phyloP scores from a whole-genome alignment of 139 green algal genomes.

The Zygnema cylindricum region DNA sequence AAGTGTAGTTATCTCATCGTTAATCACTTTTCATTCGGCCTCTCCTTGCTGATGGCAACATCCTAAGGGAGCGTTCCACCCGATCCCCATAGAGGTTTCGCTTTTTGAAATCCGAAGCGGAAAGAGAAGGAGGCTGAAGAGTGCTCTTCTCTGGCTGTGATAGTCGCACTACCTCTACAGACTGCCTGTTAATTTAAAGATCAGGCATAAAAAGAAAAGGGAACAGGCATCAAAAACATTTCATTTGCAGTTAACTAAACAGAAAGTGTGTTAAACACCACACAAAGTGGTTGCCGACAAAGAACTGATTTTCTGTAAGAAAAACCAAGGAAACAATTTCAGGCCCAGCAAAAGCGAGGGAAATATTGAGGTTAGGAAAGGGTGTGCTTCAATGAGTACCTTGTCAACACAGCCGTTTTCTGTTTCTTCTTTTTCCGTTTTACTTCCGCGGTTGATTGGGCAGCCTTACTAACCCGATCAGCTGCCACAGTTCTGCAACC shows the following conservation, averaged over 20 bases:
- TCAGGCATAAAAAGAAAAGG: no score
- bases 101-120: background rate
- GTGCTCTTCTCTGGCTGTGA: background rate
- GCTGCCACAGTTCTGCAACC: background rate
- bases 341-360: no score
- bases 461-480: background rate
- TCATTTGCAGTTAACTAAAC: background rate
- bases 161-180: background rate
- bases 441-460: no score
- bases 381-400: no score
- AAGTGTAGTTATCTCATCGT: no score
- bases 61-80: background rate
- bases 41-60: background rate
- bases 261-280: background rate
- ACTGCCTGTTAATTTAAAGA: background rate
- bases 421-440: no score
- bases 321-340: background rate
- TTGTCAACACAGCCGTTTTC: no score
- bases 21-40: no score
- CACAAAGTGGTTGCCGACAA: background rate
- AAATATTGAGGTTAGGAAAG: no score
- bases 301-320: background rate
- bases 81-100: background rate
- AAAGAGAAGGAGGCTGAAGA: background rate
- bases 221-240: no score